Evolutionary conservation across 176 grass and related monocot genomes (phyloP).

Genomic region (Hyparrhenia diplandra): DNA sequence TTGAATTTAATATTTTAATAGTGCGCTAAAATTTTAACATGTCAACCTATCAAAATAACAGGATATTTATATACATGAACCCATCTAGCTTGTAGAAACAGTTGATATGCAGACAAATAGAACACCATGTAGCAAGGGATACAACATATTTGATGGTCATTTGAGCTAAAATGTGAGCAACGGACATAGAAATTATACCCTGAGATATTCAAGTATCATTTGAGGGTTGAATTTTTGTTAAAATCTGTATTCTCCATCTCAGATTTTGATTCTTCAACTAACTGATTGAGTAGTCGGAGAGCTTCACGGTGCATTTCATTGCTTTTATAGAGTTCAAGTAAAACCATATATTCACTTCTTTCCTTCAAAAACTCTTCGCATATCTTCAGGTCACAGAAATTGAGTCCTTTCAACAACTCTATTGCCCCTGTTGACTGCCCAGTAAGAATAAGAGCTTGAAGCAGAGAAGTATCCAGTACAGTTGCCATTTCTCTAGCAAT

Average conservation of each 20-base stretch:
- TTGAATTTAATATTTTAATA: neutral
- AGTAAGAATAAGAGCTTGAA: constrained; percentile 92
- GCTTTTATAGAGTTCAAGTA: constrained; percentile 88
- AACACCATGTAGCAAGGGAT: constrained; percentile 14
- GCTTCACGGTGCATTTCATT: constrained; percentile 92
- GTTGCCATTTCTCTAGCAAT: constrained; percentile 92
- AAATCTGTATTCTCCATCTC: constrained; percentile 40
- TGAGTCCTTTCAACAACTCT: constrained; percentile 73
- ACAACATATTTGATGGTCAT: neutral
- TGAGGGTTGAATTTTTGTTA: constrained; percentile 62
- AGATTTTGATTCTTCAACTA: constrained; percentile 88
- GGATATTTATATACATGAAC: neutral
- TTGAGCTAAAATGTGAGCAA: constrained; percentile 1
- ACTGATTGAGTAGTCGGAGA: constrained; percentile 82
- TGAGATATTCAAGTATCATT: constrained; percentile 95
- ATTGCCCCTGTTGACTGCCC: constrained; percentile 55
- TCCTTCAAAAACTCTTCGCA: constrained; percentile 87
- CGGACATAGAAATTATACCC: constrained; percentile 47
- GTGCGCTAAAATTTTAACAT: neutral
- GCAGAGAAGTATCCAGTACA: constrained; percentile 88
- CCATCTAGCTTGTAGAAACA: neutral
- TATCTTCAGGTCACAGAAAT: constrained; percentile 91
- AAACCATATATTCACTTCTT: constrained; percentile 64
- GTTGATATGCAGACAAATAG: constrained; percentile 2
- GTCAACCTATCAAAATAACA: neutral